Conservation (phyloP, 2,329 filamentous ascomycete genomes). For the Emmonsiellopsis sp. region DNA sequence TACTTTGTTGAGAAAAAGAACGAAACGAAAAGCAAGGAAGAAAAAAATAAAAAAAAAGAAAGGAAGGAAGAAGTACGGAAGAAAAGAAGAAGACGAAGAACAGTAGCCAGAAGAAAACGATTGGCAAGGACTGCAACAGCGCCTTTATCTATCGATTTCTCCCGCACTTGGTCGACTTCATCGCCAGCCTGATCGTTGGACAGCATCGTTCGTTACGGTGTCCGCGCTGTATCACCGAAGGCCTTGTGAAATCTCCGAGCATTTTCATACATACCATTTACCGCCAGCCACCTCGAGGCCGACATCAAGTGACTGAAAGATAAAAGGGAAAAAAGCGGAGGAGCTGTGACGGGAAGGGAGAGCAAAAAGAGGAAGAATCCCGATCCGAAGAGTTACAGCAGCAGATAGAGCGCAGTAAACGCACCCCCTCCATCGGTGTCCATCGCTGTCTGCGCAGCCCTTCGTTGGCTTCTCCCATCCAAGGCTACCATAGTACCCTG, state of each 20-base stretch:
- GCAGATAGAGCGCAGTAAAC: background rate
- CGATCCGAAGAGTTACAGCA: background rate
- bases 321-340: too few species aligned
- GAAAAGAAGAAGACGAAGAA: background rate
- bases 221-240: background rate
- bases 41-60: slow-evolving; percentile 7
- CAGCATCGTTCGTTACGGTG: background rate
- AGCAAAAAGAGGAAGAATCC: too few species aligned
- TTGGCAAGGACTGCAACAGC: background rate
- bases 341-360: too few species aligned
- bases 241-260: too few species aligned
- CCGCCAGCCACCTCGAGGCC: too few species aligned
- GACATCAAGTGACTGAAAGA: too few species aligned
- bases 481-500: slow-evolving; percentile 2
- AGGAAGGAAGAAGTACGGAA: slow-evolving; percentile 6
- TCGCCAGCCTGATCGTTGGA: background rate
- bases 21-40: slow-evolving; percentile 4
- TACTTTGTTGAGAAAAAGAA: background rate
- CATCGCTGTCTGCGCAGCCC: background rate
- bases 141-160: too few species aligned
- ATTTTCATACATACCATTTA: too few species aligned
- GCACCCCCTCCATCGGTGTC: background rate
- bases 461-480: background rate
- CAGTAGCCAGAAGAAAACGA: background rate
- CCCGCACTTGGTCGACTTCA: too few species aligned